Base-by-base conservation (phyloP, 192 early-diverging fungal genomes). In the Coemansia sp. region DNA sequence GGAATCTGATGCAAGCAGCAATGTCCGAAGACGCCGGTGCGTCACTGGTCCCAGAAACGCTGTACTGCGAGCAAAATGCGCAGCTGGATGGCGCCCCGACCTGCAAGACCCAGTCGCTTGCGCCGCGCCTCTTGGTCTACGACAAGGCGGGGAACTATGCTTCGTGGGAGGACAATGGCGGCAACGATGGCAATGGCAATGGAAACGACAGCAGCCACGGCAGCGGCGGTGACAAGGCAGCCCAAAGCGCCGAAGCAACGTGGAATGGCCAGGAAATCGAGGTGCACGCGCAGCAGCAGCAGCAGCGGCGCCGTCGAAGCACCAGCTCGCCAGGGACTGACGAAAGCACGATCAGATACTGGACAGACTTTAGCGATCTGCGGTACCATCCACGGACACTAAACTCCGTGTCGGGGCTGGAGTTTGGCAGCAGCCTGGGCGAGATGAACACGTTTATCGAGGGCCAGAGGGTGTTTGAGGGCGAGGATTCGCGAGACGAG, bases 331-430 rank as follows among this genome's bases (percentile, higher is more conserved):
- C 10, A 16, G 56, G 58, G 3, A 13, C 28, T 8, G 2, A 14
- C 18, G 64, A 57, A 9, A 23, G 59, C 6, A 58, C 71, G 16
- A 60, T 68, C 19, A 49, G 57, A 24, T 72, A 22, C 16, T 95
- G 95, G 93, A 87, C 93, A 0, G 94, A 98, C 62, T 92, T 85
- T 68, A 90, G 86, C 67, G 83, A 85, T 29, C 78, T 86, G 18
- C 90, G 83, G 59, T 93, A 87, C 70, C 88, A 91, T 58, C 88
- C 88, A 49, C 83, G 88, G 22, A 84, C 90, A 18, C 28, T 84
- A 0, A 52, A 68, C 30, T 66, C 81, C 20, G 60, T 90, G 19
- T 77, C 78, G 1, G 73, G 82, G 0, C 82, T 85, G 9, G 57
- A 76, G 55, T 84, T 84, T 74, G 84, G 74, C 34, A 85, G 85